These are phyloP conservation scores for Aspergillus aculeatus DNA, from an alignment of 2,329 filamentous ascomycete genomes.

Conservation along the genomic window DNA sequence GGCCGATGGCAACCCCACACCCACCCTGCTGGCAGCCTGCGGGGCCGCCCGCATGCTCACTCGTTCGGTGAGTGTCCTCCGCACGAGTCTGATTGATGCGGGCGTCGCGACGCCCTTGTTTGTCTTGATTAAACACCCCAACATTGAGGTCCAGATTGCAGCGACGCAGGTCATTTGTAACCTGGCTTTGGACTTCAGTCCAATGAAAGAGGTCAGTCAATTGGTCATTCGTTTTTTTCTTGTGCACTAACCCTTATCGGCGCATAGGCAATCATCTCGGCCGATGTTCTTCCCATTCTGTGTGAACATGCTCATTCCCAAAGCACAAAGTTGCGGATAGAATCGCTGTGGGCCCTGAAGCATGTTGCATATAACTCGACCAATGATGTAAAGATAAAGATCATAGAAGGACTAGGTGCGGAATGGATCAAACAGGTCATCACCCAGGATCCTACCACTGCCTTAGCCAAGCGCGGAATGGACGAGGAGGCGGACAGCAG, in stretches of 20 bases:
- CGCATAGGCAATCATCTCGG: constrained; percentile 66
- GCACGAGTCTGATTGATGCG: constrained; percentile 84
- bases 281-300: constrained; percentile 71
- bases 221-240: background rate
- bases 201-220: constrained; percentile 72
- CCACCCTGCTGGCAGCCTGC: constrained; percentile 82
- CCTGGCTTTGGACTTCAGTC: constrained; percentile 81
- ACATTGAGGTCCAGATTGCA: constrained; percentile 79
- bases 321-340: constrained; percentile 75
- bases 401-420: constrained; percentile 73
- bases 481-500: constrained; percentile 34
- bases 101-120: constrained; percentile 77
- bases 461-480: constrained; percentile 27
- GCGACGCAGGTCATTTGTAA: constrained; percentile 84
- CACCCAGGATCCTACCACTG: constrained; percentile 52
- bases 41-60: constrained; percentile 77
- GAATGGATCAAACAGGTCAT: constrained; percentile 81
- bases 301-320: constrained; percentile 81
- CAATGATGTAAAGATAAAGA: constrained; percentile 71
- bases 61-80: constrained; percentile 76
- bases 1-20: constrained; percentile 72
- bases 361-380: constrained; percentile 75
- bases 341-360: constrained; percentile 91
- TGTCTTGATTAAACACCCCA: constrained; percentile 68
- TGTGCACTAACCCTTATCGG: constrained; percentile 11